A percentile compares a stretch with the other conserved stretches of the same genome.
Conservation (phyloP, 164 flowering plant species). For the Cinnamomum micranthum region DNA sequence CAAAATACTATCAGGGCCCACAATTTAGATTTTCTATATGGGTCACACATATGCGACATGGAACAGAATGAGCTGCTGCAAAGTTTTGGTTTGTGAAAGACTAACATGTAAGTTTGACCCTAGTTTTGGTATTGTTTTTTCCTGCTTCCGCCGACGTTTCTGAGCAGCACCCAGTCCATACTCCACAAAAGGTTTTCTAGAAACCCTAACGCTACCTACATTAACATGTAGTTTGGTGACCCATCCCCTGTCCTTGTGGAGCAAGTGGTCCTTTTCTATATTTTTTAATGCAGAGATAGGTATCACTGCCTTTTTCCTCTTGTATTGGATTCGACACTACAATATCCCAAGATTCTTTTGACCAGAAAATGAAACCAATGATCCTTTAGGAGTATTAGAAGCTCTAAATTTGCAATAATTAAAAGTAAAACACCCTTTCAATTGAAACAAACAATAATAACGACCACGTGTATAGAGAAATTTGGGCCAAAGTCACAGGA, state of each 20-base stretch:
- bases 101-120: not conserved
- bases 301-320: constrained; percentile 2
- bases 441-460: no score
- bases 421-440: no score
- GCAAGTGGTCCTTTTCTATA: constrained; percentile 5
- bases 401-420: no score
- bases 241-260: constrained; percentile 14
- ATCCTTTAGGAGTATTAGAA: no score
- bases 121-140: not conserved
- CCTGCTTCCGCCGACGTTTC: not conserved
- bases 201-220: not conserved
- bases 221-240: constrained; percentile 3
- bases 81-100: not conserved
- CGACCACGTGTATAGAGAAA: no score
- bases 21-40: not conserved
- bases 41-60: not conserved
- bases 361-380: not conserved
- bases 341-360: constrained; percentile 4
- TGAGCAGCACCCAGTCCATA: not conserved
- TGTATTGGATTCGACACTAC: not conserved
- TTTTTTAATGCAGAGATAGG: not conserved
- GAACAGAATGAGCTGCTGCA: not conserved
- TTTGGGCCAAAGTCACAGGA: no score
- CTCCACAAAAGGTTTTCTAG: not conserved
- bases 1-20: not conserved